These are phyloP conservation scores for Urochloa ruziziensis DNA, from an alignment of 176 grass and related monocot genomes.

Conservation along the genomic window DNA sequence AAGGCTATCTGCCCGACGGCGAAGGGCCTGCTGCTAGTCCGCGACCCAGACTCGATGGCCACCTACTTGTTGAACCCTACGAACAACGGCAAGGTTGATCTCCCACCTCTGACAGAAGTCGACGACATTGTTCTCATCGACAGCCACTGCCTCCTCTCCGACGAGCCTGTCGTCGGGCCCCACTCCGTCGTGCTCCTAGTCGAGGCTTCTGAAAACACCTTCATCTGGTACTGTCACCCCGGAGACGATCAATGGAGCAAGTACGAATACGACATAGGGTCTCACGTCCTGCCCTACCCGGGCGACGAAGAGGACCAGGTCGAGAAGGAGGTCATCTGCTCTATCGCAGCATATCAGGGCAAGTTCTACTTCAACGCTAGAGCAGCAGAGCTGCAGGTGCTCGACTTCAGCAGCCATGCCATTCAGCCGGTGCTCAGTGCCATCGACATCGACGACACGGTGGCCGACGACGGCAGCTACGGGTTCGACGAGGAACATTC, in stretches of 20 bases:
- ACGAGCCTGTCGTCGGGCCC: neutral
- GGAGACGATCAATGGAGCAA: neutral
- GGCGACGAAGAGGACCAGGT: neutral
- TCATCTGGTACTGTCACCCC: neutral
- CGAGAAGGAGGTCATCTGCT: neutral
- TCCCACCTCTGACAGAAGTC: neutral
- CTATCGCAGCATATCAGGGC: neutral
- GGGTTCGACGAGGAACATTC: neutral
- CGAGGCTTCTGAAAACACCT: neutral
- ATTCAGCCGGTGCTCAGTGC: neutral
- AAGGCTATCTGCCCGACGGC: neutral
- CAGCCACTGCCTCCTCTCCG: constrained; percentile 13
- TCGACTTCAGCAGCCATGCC: neutral
- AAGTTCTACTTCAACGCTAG: neutral
- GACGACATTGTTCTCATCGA: neutral
- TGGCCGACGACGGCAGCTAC: neutral
- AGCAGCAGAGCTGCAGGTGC: neutral
- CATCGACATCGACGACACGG: neutral
- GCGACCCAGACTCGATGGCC: neutral
- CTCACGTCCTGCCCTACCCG: neutral
- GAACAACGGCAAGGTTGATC: neutral
- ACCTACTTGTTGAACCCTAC: neutral
- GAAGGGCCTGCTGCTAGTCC: neutral
- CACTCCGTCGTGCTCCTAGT: neutral
- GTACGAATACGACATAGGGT: neutral